These are phyloP conservation scores for Podaxis sp. DNA, from an alignment of 768 basidiomycete genomes.

Conservation along the genomic window DNA sequence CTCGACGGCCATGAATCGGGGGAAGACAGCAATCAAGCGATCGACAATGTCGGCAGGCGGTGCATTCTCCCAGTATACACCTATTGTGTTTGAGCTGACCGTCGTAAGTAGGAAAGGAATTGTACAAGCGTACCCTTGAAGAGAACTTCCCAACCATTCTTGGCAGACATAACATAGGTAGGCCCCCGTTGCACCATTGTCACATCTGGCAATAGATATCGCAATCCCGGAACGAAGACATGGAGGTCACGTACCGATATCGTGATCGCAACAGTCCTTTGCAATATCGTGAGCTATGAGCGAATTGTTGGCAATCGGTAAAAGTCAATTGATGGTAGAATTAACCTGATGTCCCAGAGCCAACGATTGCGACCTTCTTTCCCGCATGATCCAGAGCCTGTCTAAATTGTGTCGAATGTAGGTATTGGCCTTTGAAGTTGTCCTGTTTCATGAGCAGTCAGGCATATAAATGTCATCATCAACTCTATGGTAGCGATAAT, in stretches of 20 bases:
- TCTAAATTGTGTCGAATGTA: slow-evolving; percentile 54
- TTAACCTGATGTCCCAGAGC: slow-evolving; percentile 53
- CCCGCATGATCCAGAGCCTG: slow-evolving; percentile 47
- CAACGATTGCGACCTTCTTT: slow-evolving; percentile 66
- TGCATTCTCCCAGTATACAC: slow-evolving; percentile 42
- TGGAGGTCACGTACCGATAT: slow-evolving; percentile 25
- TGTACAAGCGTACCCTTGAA: slow-evolving; percentile 20
- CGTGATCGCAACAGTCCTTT: slow-evolving; percentile 32
- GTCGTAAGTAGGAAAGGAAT: neutral
- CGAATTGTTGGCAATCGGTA: neutral
- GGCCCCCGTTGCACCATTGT: slow-evolving; percentile 49
- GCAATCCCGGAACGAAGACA: slow-evolving; percentile 29
- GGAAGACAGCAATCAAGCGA: slow-evolving; percentile 44
- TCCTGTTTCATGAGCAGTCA: slow-evolving; percentile 20
- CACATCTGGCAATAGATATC: slow-evolving; percentile 31
- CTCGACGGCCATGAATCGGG: slow-evolving; percentile 27
- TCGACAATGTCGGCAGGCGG: slow-evolving; percentile 53
- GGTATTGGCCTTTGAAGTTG: slow-evolving; percentile 44
- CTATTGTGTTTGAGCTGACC: slow-evolving; percentile 12
- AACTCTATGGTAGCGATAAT: neutral
- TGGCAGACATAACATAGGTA: slow-evolving; percentile 51
- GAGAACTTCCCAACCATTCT: slow-evolving; percentile 32
- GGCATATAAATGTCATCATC: slow-evolving; percentile 13
- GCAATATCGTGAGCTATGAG: slow-evolving; percentile 38
- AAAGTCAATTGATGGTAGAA: neutral